Conservation (phyloP, 768 basidiomycete genomes). For the Suillus clintonianus region DNA sequence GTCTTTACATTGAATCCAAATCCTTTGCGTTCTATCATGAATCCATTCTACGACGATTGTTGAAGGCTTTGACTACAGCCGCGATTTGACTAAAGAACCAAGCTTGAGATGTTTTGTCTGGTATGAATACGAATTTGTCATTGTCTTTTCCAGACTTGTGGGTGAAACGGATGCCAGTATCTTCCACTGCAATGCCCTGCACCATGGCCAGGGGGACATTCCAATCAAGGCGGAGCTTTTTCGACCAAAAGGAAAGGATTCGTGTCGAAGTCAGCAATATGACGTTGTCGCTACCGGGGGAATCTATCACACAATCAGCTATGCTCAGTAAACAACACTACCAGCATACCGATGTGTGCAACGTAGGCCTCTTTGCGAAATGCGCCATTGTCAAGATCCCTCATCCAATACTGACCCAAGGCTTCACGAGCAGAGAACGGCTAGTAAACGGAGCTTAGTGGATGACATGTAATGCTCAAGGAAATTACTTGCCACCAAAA, state of each 20-base stretch:
- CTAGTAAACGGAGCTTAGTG: slow-evolving; percentile 39
- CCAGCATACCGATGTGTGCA: slow-evolving; percentile 80
- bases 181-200: slow-evolving; percentile 85
- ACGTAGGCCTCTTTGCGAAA: slow-evolving; percentile 86
- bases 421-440: slow-evolving; percentile 90
- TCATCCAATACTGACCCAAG: slow-evolving; percentile 95
- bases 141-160: slow-evolving; percentile 76
- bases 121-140: slow-evolving; percentile 76
- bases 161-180: slow-evolving; percentile 86
- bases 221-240: slow-evolving; percentile 85
- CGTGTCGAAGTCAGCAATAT: slow-evolving; percentile 77
- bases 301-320: slow-evolving; percentile 45
- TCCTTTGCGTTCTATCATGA: slow-evolving; percentile 18
- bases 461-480: background rate
- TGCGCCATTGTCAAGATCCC: slow-evolving; percentile 86
- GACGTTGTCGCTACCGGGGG: slow-evolving; percentile 78
- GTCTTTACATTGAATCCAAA: slow-evolving; percentile 12
- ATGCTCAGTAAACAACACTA: slow-evolving; percentile 1
- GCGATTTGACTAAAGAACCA: slow-evolving; percentile 85
- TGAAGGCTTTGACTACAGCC: slow-evolving; percentile 75
- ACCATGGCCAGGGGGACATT: slow-evolving; percentile 87
- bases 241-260: slow-evolving; percentile 83
- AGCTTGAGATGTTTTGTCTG: slow-evolving; percentile 69
- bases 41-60: slow-evolving; percentile 75
- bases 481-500: slow-evolving; percentile 67